Percentiles rank a stretch among this genome's conserved stretches.
Conservation (phyloP, 441 rosid genomes). For the Cnidoscolus chayamansa region DNA sequence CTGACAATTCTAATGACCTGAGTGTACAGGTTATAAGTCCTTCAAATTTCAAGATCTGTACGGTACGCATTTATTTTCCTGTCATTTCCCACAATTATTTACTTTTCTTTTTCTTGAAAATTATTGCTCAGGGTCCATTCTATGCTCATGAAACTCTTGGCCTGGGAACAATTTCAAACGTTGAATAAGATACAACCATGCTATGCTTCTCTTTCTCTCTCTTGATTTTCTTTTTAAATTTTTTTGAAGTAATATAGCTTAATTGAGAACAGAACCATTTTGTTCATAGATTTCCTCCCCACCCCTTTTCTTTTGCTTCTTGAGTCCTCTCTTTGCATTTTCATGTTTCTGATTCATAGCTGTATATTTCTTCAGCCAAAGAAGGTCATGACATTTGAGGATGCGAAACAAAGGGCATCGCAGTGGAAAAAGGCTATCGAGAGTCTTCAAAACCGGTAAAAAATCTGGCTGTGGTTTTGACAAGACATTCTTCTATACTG, state of each 20-base stretch:
- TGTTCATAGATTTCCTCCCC: not conserved
- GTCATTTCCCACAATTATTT: not conserved
- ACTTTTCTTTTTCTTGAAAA: not conserved
- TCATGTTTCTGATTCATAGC: constrained; percentile 17
- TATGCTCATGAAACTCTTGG: not conserved
- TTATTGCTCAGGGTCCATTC: not conserved
- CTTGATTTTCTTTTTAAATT: not conserved
- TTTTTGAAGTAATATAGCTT: not conserved
- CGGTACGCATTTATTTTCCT: constrained; percentile 45
- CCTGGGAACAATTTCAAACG: not conserved
- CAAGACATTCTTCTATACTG: constrained; percentile 25
- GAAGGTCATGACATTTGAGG: constrained; percentile 88
- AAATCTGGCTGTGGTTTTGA: constrained; percentile 4
- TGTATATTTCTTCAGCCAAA: constrained; percentile 60
- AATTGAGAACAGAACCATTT: not conserved
- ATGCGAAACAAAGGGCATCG: constrained; percentile 82
- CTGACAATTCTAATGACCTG: constrained; percentile 83
- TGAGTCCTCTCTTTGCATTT: not conserved
- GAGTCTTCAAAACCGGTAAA: constrained; percentile 75
- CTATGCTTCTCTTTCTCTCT: not conserved
- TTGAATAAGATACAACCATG: not conserved
- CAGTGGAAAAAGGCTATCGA: constrained; percentile 98
- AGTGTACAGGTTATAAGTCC: constrained; percentile 73
- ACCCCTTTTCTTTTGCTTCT: not conserved
- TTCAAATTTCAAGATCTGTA: constrained; percentile 83